phyloP scores from a whole-genome alignment of 352 stramenopile species.

The Phytophthora megakarya region DNA sequence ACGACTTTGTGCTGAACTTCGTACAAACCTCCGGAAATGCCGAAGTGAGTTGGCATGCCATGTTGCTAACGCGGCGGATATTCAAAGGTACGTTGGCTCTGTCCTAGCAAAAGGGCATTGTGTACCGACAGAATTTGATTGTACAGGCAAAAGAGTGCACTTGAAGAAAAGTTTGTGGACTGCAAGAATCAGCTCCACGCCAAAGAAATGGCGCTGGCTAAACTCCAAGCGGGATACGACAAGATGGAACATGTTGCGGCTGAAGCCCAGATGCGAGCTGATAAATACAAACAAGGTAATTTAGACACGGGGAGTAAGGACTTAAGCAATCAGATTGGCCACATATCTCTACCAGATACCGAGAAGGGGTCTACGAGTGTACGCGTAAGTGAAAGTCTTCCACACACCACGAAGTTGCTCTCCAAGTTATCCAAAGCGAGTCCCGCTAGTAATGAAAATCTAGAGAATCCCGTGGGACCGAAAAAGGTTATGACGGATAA shows the following conservation, averaged over 20 bases:
- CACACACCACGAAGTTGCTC: constrained; percentile 26
- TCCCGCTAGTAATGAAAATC: background rate
- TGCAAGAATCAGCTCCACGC: constrained; percentile 43
- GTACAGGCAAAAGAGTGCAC: constrained; percentile 52
- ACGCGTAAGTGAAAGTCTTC: constrained; percentile 1
- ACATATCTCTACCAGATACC: background rate
- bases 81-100: constrained; percentile 47
- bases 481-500: background rate
- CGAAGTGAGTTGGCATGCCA: constrained; percentile 61
- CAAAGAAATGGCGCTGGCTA: constrained; percentile 43
- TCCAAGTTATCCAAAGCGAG: constrained; percentile 22
- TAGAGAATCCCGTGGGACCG: background rate
- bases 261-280: constrained; percentile 45
- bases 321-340: constrained; percentile 6
- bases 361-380: background rate
- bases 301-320: background rate
- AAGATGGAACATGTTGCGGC: constrained; percentile 49
- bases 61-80: constrained; percentile 42
- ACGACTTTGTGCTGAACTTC: constrained; percentile 53
- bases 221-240: constrained; percentile 38
- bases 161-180: constrained; percentile 49
- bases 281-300: constrained; percentile 28
- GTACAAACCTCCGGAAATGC: constrained; percentile 48
- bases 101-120: background rate
- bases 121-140: constrained; percentile 1